Evolutionary conservation across 192 early-diverging fungal species (phyloP).

Genomic region (Thamnidium elegans): DNA sequence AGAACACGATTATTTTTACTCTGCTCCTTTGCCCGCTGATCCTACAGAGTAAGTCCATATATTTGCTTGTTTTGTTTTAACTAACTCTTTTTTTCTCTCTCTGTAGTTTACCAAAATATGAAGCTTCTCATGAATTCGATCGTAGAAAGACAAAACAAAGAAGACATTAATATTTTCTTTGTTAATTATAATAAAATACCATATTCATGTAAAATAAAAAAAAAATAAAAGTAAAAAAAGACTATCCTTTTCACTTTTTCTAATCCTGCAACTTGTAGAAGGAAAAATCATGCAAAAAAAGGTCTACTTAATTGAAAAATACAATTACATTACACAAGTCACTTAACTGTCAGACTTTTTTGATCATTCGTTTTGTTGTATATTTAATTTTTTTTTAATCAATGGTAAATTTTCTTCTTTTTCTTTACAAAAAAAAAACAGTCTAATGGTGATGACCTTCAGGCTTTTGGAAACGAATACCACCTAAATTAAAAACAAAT

Average conservation of each 20-base stretch:
- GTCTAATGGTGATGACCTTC: constrained; percentile 23
- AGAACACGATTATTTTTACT: constrained; percentile 79
- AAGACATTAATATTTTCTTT: too few relatives aligned
- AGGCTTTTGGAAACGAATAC: constrained; percentile 27
- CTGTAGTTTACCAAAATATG: constrained; percentile 62
- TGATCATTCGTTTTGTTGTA: too few relatives aligned
- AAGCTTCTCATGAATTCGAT: constrained; percentile 79
- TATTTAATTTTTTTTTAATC: too few relatives aligned
- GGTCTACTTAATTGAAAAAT: too few relatives aligned
- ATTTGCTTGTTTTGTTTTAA: not conserved
- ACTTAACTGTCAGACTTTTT: too few relatives aligned
- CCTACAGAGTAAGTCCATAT: constrained; percentile 52
- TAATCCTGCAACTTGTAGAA: too few relatives aligned
- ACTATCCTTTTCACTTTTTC: too few relatives aligned
- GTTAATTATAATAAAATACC: too few relatives aligned
- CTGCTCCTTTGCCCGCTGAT: constrained; percentile 66
- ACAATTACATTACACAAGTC: too few relatives aligned
- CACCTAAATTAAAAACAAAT: constrained; percentile 9
- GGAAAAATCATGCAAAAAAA: too few relatives aligned
- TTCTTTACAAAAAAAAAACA: not conserved
- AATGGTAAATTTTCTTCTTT: not conserved
- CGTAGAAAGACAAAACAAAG: constrained; percentile 35
- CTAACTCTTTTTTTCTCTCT: not conserved
- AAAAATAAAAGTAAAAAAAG: too few relatives aligned
- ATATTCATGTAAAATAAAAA: too few relatives aligned